Evolutionary conservation across 345 rosid species (phyloP).

Genomic region (Salix exigua): DNA sequence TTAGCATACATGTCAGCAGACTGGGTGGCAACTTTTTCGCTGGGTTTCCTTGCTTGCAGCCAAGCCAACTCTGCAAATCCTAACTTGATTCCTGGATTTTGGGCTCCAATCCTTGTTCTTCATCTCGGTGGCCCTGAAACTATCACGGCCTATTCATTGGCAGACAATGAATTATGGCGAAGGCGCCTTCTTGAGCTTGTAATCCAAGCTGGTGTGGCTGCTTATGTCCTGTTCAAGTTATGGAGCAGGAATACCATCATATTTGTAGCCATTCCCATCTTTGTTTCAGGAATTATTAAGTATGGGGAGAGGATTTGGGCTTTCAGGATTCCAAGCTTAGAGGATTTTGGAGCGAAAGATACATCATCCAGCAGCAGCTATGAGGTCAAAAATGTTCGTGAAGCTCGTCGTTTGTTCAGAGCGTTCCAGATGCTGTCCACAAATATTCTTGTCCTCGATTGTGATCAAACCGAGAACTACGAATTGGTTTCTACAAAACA

Average conservation of each 20-base stretch:
- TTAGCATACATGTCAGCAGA: neutral
- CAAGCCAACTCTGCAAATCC: neutral
- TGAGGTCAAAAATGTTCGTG: neutral
- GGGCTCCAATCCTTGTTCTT: neutral
- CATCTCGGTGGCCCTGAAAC: neutral
- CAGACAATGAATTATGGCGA: neutral
- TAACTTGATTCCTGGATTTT: neutral
- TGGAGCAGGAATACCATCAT: neutral
- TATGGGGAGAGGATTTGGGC: conserved; percentile 7
- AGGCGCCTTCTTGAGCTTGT: neutral
- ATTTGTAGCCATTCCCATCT: neutral
- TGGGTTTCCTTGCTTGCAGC: neutral
- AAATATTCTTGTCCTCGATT: neutral
- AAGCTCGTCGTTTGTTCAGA: neutral
- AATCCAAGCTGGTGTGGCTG: neutral
- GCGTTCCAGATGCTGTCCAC: neutral
- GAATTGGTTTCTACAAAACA: neutral
- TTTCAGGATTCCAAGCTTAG: conserved; percentile 26
- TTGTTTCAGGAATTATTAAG: neutral
- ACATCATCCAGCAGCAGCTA: neutral
- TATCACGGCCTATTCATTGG: neutral
- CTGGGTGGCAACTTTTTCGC: neutral
- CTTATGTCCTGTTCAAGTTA: neutral
- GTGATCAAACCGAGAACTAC: neutral
- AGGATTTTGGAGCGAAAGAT: no score